A percentile compares a stretch with the other conserved stretches of the same genome.
Conservation (phyloP, 345 rosid species). For the Corchorus capsularis region DNA sequence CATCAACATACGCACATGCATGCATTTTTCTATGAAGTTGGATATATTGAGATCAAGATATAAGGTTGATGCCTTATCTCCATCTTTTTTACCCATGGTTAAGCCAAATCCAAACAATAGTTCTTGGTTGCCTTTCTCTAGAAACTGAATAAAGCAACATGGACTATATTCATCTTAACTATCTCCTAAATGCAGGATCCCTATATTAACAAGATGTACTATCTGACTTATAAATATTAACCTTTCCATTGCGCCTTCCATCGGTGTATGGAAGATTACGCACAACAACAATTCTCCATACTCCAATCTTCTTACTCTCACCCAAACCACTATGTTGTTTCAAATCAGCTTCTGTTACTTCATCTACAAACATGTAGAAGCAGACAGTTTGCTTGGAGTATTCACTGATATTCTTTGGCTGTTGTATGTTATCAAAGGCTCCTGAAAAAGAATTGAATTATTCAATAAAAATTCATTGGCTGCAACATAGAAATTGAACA, state of each 20-base stretch:
- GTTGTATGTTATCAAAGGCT: conserved; percentile 89
- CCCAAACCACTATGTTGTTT: conserved; percentile 59
- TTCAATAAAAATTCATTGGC: conserved; percentile 27
- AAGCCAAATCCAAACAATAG: conserved; percentile 6
- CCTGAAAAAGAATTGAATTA: conserved; percentile 44
- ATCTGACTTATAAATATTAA: conserved; percentile 23
- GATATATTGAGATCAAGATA: neutral
- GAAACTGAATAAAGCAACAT: neutral
- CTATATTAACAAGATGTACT: neutral
- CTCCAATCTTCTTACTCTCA: conserved; percentile 59
- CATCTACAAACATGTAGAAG: conserved; percentile 95
- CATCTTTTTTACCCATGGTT: neutral
- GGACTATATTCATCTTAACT: neutral
- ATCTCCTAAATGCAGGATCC: conserved; percentile 3
- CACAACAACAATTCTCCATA: conserved; percentile 90
- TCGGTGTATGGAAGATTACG: conserved; percentile 87
- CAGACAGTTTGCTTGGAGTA: conserved; percentile 75
- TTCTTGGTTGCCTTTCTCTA: neutral
- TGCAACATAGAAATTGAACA: conserved; percentile 11
- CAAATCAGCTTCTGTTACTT: conserved; percentile 85
- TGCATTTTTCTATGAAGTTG: neutral
- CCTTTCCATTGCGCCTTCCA: conserved; percentile 97
- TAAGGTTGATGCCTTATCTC: neutral
- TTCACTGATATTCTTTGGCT: conserved; percentile 80
- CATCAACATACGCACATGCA: no score